These are phyloP conservation scores for Pholiota microspora DNA, from an alignment of 768 basidiomycete species.

Conservation along the genomic window DNA sequence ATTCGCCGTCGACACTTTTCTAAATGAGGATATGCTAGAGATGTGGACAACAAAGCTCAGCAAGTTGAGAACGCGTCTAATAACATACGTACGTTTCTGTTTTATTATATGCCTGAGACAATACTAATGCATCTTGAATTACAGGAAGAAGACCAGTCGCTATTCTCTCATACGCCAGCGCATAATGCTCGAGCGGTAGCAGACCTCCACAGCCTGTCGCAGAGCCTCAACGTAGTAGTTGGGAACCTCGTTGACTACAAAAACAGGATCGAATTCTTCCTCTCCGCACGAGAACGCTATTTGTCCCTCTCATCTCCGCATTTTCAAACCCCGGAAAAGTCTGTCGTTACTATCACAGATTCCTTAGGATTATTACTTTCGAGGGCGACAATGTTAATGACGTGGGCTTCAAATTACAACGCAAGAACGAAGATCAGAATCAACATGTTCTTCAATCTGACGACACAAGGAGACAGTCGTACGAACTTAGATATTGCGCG, in stretches of 20 bases:
- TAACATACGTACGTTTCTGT: neutral
- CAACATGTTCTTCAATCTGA: neutral
- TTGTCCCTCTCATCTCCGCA: neutral
- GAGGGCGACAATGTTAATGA: neutral
- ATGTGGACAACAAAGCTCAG: neutral
- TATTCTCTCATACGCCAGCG: neutral
- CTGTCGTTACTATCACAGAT: neutral
- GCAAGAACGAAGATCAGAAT: neutral
- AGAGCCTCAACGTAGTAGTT: neutral
- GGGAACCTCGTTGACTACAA: neutral
- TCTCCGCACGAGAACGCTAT: neutral
- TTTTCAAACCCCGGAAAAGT: neutral
- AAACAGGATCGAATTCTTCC: neutral
- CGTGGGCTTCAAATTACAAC: neutral
- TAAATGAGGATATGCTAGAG: neutral
- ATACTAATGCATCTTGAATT: neutral
- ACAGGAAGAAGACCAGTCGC: neutral
- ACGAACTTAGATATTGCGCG: slow-evolving; percentile 8
- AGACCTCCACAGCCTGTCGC: neutral
- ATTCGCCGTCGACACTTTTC: neutral
- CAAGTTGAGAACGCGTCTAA: neutral
- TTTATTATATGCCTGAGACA: neutral
- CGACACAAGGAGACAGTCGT: slow-evolving; percentile 7
- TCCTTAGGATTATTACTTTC: neutral
- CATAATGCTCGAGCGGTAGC: neutral